phyloP scores from a whole-genome alignment of 1,284 basidiomycete genomes.

The Amylostereum areolatum region DNA sequence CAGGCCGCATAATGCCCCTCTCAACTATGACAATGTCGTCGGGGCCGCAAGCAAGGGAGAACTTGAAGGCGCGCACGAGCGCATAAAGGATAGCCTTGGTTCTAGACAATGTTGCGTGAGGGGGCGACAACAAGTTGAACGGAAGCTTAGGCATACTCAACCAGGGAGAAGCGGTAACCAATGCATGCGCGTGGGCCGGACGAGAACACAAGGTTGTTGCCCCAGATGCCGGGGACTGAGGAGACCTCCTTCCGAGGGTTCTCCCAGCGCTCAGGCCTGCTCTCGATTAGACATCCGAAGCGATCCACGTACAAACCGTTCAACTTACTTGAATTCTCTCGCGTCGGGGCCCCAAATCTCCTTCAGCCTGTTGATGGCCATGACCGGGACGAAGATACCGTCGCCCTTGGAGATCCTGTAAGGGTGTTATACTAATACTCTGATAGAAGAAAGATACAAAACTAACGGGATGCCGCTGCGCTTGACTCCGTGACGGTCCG shows the following conservation, averaged over 20 bases:
- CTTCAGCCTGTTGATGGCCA: constrained; percentile 14
- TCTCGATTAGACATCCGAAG: constrained; percentile 11
- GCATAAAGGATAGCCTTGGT: not conserved
- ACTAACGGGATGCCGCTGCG: constrained; percentile 12
- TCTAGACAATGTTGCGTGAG: not conserved
- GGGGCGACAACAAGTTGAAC: not conserved
- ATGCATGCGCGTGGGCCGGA: constrained; percentile 58
- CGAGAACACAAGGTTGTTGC: constrained; percentile 45
- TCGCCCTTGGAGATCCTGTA: not conserved
- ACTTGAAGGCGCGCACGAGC: constrained; percentile 43
- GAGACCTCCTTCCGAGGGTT: not conserved
- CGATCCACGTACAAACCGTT: not conserved
- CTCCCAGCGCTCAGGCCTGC: constrained; percentile 18
- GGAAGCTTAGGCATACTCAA: constrained; percentile 37
- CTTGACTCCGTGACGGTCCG: constrained; percentile 15
- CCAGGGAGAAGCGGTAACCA: constrained; percentile 63
- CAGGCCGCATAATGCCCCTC: not conserved
- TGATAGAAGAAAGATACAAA: not conserved
- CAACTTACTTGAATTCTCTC: constrained; percentile 14
- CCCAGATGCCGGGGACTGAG: constrained; percentile 1
- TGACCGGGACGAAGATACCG: constrained; percentile 15
- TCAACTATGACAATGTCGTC: constrained; percentile 27
- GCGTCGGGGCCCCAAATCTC: constrained; percentile 25
- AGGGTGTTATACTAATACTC: constrained; percentile 1
- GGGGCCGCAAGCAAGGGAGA: constrained; percentile 39